phyloP scores from a whole-genome alignment of 78 protist genomes.

The Protostelium mycophagum region DNA sequence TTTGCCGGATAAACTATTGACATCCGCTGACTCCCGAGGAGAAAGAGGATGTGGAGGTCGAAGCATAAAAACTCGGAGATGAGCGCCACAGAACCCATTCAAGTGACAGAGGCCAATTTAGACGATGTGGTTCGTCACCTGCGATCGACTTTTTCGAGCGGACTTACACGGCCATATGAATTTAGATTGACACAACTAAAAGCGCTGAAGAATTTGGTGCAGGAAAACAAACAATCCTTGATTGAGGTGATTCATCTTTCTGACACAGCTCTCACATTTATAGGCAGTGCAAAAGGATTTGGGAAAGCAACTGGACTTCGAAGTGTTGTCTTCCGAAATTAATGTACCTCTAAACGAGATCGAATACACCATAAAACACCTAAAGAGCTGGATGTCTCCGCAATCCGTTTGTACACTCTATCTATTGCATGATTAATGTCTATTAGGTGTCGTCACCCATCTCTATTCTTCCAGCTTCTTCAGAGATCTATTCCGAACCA shows the following conservation, averaged over 20 bases:
- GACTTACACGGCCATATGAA: not conserved
- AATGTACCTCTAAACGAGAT: conserved; percentile 22
- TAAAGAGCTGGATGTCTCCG: conserved; percentile 17
- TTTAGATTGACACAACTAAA: not conserved
- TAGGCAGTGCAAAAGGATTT: not conserved
- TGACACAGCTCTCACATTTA: not conserved
- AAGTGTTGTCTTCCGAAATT: conserved; percentile 27
- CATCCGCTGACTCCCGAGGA: too few species aligned
- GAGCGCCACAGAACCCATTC: too few species aligned
- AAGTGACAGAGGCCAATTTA: not conserved
- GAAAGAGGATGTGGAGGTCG: too few species aligned
- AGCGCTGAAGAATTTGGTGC: not conserved
- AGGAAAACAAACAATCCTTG: not conserved
- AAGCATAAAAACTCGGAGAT: too few species aligned
- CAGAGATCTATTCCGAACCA: conserved; percentile 74
- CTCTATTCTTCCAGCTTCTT: conserved; percentile 33
- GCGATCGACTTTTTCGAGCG: not conserved
- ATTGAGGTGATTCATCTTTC: not conserved
- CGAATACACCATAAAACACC: conserved; percentile 24
- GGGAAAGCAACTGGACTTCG: not conserved
- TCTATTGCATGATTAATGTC: conserved; percentile 7
- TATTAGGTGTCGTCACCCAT: conserved; percentile 49
- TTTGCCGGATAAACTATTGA: too few species aligned
- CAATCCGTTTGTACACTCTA: not conserved
- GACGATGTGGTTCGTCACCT: not conserved